These are phyloP conservation scores for Metschnikowia shivogae DNA, from an alignment of 805 yeast species.

Conservation along the genomic window DNA sequence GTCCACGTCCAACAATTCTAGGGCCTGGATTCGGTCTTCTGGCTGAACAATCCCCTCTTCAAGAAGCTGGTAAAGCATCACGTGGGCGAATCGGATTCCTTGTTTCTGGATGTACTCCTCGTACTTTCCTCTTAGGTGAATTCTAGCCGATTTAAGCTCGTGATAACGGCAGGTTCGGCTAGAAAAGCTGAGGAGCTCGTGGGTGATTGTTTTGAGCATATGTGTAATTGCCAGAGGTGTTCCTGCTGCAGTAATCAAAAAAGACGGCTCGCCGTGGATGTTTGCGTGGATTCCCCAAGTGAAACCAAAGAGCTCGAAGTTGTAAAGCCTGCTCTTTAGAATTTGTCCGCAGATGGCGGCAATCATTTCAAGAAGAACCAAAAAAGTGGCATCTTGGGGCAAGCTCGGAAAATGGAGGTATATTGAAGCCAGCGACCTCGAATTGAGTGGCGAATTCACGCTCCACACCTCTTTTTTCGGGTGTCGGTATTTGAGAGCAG, in stretches of 20 bases:
- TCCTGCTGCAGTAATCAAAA: slow-evolving; percentile 54
- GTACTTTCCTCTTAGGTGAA: slow-evolving; percentile 45
- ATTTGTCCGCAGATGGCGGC: slow-evolving; percentile 43
- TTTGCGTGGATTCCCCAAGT: slow-evolving; percentile 56
- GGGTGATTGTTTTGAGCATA: slow-evolving; percentile 32
- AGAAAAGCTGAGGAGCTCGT: slow-evolving; percentile 24
- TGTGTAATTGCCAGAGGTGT: slow-evolving; percentile 35
- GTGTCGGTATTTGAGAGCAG: not conserved
- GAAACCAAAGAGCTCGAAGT: slow-evolving; percentile 51
- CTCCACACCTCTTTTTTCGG: not conserved
- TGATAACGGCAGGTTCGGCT: slow-evolving; percentile 21
- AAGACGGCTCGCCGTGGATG: slow-evolving; percentile 48
- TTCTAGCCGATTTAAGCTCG: slow-evolving; percentile 43
- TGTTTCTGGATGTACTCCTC: slow-evolving; percentile 38
- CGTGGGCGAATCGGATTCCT: slow-evolving; percentile 46
- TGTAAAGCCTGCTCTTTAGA: slow-evolving; percentile 44
- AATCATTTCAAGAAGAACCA: slow-evolving; percentile 52
- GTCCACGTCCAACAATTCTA: slow-evolving; percentile 45
- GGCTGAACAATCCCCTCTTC: slow-evolving; percentile 56
- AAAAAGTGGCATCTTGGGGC: slow-evolving; percentile 29
- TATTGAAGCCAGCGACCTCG: slow-evolving; percentile 19
- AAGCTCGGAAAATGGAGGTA: slow-evolving; percentile 45
- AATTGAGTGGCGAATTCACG: not conserved
- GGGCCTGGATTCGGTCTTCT: slow-evolving; percentile 51
- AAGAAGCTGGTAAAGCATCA: slow-evolving; percentile 47